A percentile compares a stretch with the other conserved stretches of the same genome.
These are phyloP conservation scores for Erythrophleum ivorense DNA, from an alignment of 331 rosid genomes.

Conservation along the genomic window DNA sequence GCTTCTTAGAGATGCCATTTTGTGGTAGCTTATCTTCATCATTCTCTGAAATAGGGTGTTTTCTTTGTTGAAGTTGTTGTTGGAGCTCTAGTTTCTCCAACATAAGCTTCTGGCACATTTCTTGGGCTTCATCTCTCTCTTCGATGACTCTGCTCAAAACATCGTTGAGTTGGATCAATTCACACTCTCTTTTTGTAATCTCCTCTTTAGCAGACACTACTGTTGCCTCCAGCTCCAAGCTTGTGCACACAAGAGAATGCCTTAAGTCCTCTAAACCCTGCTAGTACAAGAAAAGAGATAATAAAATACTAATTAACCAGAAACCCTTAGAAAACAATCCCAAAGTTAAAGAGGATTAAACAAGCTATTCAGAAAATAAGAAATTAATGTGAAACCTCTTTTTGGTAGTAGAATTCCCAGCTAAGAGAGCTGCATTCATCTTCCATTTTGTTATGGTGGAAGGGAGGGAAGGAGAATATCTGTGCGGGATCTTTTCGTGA, in stretches of 20 bases:
- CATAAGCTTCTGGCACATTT: conserved; percentile 63
- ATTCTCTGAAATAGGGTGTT: no score
- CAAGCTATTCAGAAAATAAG: conserved; percentile 1
- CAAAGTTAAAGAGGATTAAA: background rate
- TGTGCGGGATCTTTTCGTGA: conserved; percentile 44
- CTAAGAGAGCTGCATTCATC: conserved; percentile 61
- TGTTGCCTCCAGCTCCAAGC: conserved; percentile 76
- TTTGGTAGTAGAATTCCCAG: conserved; percentile 70
- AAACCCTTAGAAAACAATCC: background rate
- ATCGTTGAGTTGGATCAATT: conserved; percentile 53
- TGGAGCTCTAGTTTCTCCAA: conserved; percentile 58
- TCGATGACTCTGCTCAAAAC: conserved; percentile 59
- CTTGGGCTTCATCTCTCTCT: conserved; percentile 76
- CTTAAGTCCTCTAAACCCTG: conserved; percentile 74
- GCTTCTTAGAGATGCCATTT: conserved; percentile 37
- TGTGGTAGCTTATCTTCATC: background rate
- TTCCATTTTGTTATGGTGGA: conserved; percentile 55
- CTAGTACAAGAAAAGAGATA: conserved; percentile 30
- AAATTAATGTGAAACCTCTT: conserved; percentile 54
- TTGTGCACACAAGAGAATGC: conserved; percentile 68
- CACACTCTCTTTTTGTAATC: conserved; percentile 65
- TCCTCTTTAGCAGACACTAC: conserved; percentile 73
- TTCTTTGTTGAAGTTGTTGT: conserved; percentile 42
- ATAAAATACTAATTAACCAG: no score
- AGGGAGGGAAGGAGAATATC: conserved; percentile 30